Base-by-base conservation (phyloP, 345 rosid species). In the Aethionema arabicum region DNA sequence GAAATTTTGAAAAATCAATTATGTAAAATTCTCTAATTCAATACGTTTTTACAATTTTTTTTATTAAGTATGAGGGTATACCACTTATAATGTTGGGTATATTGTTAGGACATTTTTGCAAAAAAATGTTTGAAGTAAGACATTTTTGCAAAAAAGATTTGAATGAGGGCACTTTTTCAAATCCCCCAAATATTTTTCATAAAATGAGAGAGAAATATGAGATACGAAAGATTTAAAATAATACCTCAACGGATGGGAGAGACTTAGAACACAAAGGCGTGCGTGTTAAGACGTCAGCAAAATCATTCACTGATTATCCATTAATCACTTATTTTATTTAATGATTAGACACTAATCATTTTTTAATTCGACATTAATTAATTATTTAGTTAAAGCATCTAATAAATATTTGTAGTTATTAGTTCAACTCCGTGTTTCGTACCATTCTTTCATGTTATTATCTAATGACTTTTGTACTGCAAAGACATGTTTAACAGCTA, bases 401-500 rank as follows among this genome's bases (percentile, higher is more conserved):
- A 56, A 30, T 45, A 12, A 56, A 42, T 8, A 36, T 43, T 35
- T 33, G 16, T 50, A 54, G 57, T 39, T 69, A 38, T 58, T 61
- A 51, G 59, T 35, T 67, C 44, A 62, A 59, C 75, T 72, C 69
- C 76, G 56, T 80, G 83, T 74, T 52, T 32, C 50, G 76, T 76
- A 74, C 80, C 73, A 75, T 65, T 50, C 32, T 54, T 59, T 45
- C 31, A 4, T 63, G 42, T 51, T 70, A 37, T 51, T 70, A 37
- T 42, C 51, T 29, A 40, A 10, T 57, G 35, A 49, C 55, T 51
- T 57, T 63, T 51, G 69, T 71, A 71, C 65, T 64, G 61, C 65
- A 57, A 57, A 57, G 36, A 57, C 37, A 70, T 63, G 54, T 63
- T 70, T 63, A 48, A 38, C 64, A 63, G 59, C 65, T 63, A 55